A percentile compares a stretch with the other conserved stretches of the same genome.
Evolutionary conservation across 2,329 filamentous ascomycete species (phyloP).

Genomic region (Penicillium sp.): DNA sequence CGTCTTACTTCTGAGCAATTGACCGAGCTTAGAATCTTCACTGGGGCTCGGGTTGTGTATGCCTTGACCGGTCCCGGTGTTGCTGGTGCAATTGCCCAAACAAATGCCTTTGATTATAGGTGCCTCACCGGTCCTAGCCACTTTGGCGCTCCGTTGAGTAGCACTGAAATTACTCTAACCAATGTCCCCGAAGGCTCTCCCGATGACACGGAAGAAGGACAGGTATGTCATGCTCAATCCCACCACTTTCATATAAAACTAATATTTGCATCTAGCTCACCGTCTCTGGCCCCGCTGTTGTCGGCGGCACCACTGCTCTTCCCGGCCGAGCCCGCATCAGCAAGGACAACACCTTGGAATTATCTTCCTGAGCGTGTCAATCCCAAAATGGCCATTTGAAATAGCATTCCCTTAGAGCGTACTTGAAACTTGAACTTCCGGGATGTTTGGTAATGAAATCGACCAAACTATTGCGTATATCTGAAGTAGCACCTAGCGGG

Average conservation of each 20-base stretch:
- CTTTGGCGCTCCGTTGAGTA: conserved; percentile 79
- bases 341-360: conserved; percentile 71
- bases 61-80: conserved; percentile 78
- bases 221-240: conserved; percentile 51
- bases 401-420: background rate
- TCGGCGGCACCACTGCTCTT: conserved; percentile 63
- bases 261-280: conserved; percentile 55
- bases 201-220: conserved; percentile 54
- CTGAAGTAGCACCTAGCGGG: background rate
- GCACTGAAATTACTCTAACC: conserved; percentile 72
- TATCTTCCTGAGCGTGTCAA: conserved; percentile 19
- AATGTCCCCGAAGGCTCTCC: conserved; percentile 34
- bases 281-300: conserved; percentile 71
- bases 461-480: background rate
- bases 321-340: conserved; percentile 65
- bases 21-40: conserved; percentile 79
- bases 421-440: background rate
- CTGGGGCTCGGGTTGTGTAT: conserved; percentile 77
- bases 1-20: conserved; percentile 68
- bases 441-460: background rate
- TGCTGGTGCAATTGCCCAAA: conserved; percentile 88
- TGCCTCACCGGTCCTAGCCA: conserved; percentile 55
- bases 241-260: background rate
- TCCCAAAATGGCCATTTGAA: background rate
- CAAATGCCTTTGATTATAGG: conserved; percentile 83